Percentiles rank a stretch among this genome's conserved stretches.
Conservation (phyloP, 345 rosid genomes). For the Salix caprea region DNA sequence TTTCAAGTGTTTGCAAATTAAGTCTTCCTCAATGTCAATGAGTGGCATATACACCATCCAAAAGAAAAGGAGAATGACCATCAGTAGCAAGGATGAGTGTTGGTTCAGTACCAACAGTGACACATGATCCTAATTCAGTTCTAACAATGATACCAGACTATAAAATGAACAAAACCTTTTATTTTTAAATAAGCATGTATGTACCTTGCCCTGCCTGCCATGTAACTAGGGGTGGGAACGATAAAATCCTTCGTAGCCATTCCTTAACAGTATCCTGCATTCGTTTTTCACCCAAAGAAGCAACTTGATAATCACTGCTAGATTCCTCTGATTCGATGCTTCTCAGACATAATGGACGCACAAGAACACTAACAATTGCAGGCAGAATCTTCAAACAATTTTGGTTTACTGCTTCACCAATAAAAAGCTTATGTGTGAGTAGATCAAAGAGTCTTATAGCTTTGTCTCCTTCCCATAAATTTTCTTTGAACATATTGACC, state of each 20-base stretch:
- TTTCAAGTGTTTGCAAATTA: neutral
- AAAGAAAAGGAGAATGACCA: neutral
- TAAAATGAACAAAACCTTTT: neutral
- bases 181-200: constrained; percentile 1
- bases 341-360: constrained; percentile 43
- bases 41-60: neutral
- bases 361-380: constrained; percentile 43
- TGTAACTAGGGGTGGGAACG: constrained; percentile 63
- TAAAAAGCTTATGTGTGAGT: constrained; percentile 59
- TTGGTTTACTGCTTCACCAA: constrained; percentile 61
- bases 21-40: neutral
- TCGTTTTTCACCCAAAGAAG: constrained; percentile 26
- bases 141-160: neutral
- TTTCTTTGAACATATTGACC: constrained; percentile 55
- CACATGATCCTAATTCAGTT: neutral
- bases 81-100: neutral
- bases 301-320: constrained; percentile 21
- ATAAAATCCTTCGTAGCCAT: constrained; percentile 67
- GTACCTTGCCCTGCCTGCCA: constrained; percentile 66
- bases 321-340: constrained; percentile 26
- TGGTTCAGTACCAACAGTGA: neutral
- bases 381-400: constrained; percentile 78
- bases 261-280: constrained; percentile 45
- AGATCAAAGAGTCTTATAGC: constrained; percentile 55
- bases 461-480: constrained; percentile 62